Evolutionary conservation across 2,329 filamentous ascomycete species (phyloP).

Genomic region (Fusarium sublunatum): DNA sequence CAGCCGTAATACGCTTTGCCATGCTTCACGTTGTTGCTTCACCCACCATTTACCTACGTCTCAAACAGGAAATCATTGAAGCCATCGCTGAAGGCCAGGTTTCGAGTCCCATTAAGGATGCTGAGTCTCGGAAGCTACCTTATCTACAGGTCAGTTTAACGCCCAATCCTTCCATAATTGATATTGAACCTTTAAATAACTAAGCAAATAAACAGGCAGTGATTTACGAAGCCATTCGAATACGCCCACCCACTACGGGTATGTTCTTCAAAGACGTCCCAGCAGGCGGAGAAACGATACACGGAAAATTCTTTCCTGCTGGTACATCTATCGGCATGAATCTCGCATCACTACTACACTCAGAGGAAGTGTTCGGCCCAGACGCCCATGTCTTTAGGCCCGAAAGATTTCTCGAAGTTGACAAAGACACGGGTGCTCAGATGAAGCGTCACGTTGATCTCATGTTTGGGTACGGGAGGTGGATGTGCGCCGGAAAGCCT

Average conservation of each 20-base stretch:
- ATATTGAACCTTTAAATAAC: background rate
- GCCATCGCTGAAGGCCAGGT: background rate
- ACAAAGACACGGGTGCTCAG: background rate
- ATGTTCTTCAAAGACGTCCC: slow-evolving; percentile 13
- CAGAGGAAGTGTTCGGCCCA: background rate
- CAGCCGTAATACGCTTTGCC: background rate
- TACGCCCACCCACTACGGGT: background rate
- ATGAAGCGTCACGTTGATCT: slow-evolving; percentile 8
- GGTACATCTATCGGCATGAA: slow-evolving; percentile 7
- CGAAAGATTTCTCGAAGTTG: slow-evolving; percentile 6
- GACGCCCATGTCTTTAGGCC: background rate
- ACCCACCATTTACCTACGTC: background rate
- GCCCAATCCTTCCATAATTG: background rate
- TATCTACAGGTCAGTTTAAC: background rate
- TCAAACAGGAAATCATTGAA: background rate
- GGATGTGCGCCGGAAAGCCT: slow-evolving; percentile 4
- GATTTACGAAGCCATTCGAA: slow-evolving; percentile 1
- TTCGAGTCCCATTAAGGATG: background rate
- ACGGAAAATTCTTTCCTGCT: background rate
- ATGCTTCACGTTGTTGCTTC: background rate
- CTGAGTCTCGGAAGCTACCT: background rate
- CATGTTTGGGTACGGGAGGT: slow-evolving; percentile 6
- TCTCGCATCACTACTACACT: accelerated
- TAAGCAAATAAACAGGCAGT: background rate
- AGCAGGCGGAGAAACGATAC: background rate